Base-by-base conservation (phyloP, 2,329 filamentous ascomycete genomes). In the Xylaria sp. region DNA sequence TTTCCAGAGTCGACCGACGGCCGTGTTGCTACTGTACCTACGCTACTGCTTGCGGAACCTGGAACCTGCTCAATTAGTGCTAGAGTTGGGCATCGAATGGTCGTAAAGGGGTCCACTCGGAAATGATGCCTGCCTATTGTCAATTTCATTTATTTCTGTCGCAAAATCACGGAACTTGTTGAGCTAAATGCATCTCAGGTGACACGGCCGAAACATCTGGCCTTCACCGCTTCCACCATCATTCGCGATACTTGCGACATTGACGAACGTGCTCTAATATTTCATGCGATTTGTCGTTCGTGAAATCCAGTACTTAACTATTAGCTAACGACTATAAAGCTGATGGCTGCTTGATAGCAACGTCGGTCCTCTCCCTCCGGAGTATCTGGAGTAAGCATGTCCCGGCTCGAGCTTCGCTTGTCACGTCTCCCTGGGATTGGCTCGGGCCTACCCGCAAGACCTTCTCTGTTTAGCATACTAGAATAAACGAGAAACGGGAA, bases 281-380 rank as follows among this genome's bases (percentile, higher is more conserved):
- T 47, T 50, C 42, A 54, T 55, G 36, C 36, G 32, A 51, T 45
- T 64, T 64, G 55, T 30, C 48, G 32, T 60, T 56, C 12, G 36
- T 59, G 58, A 48, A 69, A 65, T 62, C 14, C 39, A 61, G 39
- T 62, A 58, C 60, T 71, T 66, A 61, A 71, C 54, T 47, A 71
- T 71, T 71, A 71, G 69, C 69, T 71, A 71, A 70, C 57, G 42
- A 21, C 39, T 56, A 57, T 56, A 24, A 45, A 55, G 14, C 39
- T 17, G 39, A 48, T 53, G 57, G 56, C 59, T 60, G 60, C 45
- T 64, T 55, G 34, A 47, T 42, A 47, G 9, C 60, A 61, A 7
- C 14, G 21, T 60, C 51, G 51, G 27, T 53, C 48, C 50, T 48
- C 34, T 57, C 47, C 42, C 54, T 42, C 14, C 32, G 48, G 48